Conservation (phyloP, 192 early-diverging fungal genomes). For the Pilobolus umbonatus region DNA sequence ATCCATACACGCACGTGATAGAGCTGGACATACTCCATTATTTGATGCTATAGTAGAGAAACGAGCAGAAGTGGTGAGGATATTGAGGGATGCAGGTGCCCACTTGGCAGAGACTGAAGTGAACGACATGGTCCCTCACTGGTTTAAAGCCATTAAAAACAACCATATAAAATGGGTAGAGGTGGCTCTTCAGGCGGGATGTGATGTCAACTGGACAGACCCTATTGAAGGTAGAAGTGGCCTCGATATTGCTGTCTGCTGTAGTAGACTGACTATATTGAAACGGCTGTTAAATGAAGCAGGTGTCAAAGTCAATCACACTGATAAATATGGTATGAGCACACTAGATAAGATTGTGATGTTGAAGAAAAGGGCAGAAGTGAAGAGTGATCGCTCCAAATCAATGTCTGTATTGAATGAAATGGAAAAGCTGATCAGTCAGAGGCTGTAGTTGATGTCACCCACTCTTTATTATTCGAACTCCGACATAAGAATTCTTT, state of each 20-base stretch:
- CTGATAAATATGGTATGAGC: slow-evolving; percentile 53
- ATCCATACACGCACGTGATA: slow-evolving; percentile 85
- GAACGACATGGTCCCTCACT: slow-evolving; percentile 58
- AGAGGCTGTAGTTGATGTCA: too few relatives aligned
- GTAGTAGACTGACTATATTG: slow-evolving; percentile 38
- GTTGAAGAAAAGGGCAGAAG: slow-evolving; percentile 11
- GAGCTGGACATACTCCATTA: slow-evolving; percentile 84
- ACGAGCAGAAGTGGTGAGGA: slow-evolving; percentile 53
- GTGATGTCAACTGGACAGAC: slow-evolving; percentile 57
- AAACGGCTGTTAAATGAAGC: slow-evolving; percentile 40
- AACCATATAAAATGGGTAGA: slow-evolving; percentile 47
- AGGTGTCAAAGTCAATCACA: slow-evolving; percentile 39
- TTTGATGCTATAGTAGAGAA: slow-evolving; percentile 73
- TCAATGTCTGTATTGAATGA: too few relatives aligned
- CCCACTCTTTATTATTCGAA: too few relatives aligned
- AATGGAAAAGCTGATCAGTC: too few relatives aligned
- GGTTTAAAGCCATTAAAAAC: slow-evolving; percentile 34
- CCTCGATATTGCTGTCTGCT: slow-evolving; percentile 60
- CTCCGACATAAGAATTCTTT: too few relatives aligned
- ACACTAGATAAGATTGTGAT: slow-evolving; percentile 48
- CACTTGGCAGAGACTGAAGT: slow-evolving; percentile 85
- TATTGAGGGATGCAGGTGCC: slow-evolving; percentile 77
- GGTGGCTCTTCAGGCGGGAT: slow-evolving; percentile 57
- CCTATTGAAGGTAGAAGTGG: slow-evolving; percentile 61
- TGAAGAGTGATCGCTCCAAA: too few relatives aligned